Conservation (phyloP, 176 grass and related monocot genomes). For the Aegilops longissima region DNA sequence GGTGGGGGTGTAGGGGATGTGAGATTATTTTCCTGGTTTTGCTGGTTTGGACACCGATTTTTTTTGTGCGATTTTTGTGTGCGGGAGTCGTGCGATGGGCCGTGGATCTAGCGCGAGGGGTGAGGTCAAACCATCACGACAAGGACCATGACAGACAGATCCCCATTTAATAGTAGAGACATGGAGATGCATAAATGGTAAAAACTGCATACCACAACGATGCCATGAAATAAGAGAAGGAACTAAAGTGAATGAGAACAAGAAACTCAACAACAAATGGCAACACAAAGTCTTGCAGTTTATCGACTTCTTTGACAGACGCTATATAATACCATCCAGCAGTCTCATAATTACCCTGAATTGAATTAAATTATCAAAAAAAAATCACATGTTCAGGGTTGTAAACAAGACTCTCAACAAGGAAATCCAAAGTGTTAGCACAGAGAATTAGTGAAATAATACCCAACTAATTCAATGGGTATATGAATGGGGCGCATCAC, state of each 20-base stretch:
- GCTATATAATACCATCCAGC: conserved; percentile 84
- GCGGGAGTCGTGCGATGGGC: too few relatives aligned
- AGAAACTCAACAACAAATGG: conserved; percentile 70
- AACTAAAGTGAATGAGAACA: not conserved
- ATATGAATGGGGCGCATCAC: conserved; percentile 40
- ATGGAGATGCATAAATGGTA: conserved; percentile 1
- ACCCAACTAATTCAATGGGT: conserved; percentile 7
- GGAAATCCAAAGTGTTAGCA: not conserved
- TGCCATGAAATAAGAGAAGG: not conserved
- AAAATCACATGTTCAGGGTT: not conserved
- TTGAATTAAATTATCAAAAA: conserved; percentile 15
- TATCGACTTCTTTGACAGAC: conserved; percentile 88
- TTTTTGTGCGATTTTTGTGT: too few relatives aligned
- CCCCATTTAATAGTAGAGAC: not conserved
- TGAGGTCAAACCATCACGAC: too few relatives aligned
- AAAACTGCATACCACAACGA: conserved; percentile 11
- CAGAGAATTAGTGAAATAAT: conserved; percentile 4
- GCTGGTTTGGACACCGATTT: too few relatives aligned
- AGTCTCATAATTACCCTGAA: conserved; percentile 75
- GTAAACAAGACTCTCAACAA: conserved; percentile 25
- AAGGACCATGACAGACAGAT: too few relatives aligned
- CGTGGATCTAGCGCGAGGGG: too few relatives aligned
- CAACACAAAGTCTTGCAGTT: conserved; percentile 86
- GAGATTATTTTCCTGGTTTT: too few relatives aligned
- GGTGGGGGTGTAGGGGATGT: too few relatives aligned